Base-by-base conservation (phyloP, 2,329 filamentous ascomycete species). In the Fusarium protoensiforme region DNA sequence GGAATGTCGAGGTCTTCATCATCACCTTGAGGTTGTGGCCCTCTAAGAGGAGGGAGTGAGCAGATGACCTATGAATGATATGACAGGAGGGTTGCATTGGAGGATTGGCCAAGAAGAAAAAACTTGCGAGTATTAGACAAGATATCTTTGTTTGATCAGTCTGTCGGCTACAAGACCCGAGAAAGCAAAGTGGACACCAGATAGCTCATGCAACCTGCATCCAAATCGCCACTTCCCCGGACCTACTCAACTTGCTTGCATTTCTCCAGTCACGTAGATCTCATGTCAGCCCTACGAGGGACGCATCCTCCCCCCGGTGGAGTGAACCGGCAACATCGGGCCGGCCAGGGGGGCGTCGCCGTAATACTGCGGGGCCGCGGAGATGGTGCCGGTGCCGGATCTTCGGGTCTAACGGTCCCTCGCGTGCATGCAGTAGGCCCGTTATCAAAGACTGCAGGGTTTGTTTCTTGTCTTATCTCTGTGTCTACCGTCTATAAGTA, bases 401-500 rank as follows among this genome's bases (percentile, higher is more conserved):
- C 43, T 51, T 24, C 27, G 18, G 22, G 11, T 24, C 13, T 27
- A 48, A 46, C 22, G 16, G 43, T n/a, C 18, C 18, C 14, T 48
- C 22, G 22, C 24, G 31, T 31, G 27, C 27, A 53, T 53, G 27
- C 27, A 33, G 48, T 31, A 31, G 27, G 10, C 48, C 48, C 27
- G 10, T 53, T 20, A 7, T 14, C n/a, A 53, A 29, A 51, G 24
- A n/a, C 18, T 48, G 24, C 27, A 53, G 48, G 48, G 27, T n/a
- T 53, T 20, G 7, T 33, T 27, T 22, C 27, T 22, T 22, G 20
- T 14, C 20, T 53, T n/a, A 20, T 33, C 27, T 31, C 35, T 18
- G 3, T 13, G 7, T 69, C 51, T 77, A 82, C 62, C 88, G 81
- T 48, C 74, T 85, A 78, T 91, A 92, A 1, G 78, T 80, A 2